A percentile compares a stretch with the other conserved stretches of the same genome.
These are phyloP conservation scores for Lactuca sativa DNA, from an alignment of 129 eudicot genomes.

Conservation along the genomic window DNA sequence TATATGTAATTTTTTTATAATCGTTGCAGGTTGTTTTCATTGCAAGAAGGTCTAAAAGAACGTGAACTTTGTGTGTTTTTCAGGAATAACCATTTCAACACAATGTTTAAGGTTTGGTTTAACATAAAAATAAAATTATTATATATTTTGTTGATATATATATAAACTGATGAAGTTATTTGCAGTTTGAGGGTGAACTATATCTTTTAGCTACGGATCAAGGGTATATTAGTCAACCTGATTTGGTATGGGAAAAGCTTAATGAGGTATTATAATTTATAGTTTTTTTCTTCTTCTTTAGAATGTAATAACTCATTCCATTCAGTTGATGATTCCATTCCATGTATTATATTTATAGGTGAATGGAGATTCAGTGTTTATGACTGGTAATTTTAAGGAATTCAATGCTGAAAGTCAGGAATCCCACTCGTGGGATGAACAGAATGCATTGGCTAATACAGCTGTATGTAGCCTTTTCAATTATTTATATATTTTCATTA, in stretches of 20 bases:
- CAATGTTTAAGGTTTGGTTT: constrained; percentile 94
- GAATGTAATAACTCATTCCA: no score
- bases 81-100: constrained; percentile 95
- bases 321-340: no score
- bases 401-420: constrained; percentile 71
- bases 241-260: constrained; percentile 92
- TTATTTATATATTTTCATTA: not conserved
- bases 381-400: constrained; percentile 81
- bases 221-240: constrained; percentile 89
- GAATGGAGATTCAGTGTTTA: constrained; percentile 79
- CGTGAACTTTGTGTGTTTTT: constrained; percentile 91
- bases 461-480: constrained; percentile 55
- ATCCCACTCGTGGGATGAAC: constrained; percentile 70
- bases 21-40: constrained; percentile 66
- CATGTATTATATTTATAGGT: constrained; percentile 45
- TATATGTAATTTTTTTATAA: no score
- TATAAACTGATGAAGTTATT: constrained; percentile 22
- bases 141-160: constrained; percentile 9
- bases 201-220: constrained; percentile 91
- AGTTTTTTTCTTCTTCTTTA: not conserved
- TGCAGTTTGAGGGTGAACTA: constrained; percentile 78
- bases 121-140: not conserved
- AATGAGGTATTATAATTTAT: constrained; percentile 57
- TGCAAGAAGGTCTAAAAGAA: constrained; percentile 82
- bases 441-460: constrained; percentile 60